Conservation (phyloP, 176 grass and related monocot species). For the Dendrocalamus sinicus region DNA sequence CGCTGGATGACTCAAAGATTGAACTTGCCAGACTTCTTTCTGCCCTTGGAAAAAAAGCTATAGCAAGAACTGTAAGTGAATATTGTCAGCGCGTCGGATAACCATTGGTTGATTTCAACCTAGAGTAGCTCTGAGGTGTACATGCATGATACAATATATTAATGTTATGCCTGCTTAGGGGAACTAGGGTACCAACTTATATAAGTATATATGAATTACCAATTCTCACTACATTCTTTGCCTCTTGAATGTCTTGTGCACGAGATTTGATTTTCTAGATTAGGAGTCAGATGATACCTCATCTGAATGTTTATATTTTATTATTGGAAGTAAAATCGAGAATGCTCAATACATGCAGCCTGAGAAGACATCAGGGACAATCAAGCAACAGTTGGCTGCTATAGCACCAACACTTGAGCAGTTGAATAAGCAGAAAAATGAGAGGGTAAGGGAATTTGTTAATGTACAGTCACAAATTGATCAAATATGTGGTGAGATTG, state of each 20-base stretch:
- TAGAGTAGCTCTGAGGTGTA: not conserved
- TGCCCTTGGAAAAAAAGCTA: constrained; percentile 88
- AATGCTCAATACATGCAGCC: constrained; percentile 55
- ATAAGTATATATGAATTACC: not conserved
- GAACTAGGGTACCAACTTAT: not conserved
- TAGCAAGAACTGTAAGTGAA: constrained; percentile 77
- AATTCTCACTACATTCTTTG: not conserved
- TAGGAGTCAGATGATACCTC: not conserved
- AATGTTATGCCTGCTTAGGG: constrained; percentile 9
- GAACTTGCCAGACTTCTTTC: constrained; percentile 90
- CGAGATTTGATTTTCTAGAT: constrained; percentile 6
- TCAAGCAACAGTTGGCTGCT: constrained; percentile 91
- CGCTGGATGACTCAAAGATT: constrained; percentile 90
- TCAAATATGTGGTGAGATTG: constrained; percentile 90
- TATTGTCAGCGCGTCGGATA: not conserved
- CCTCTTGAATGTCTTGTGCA: constrained; percentile 2
- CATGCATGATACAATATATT: not conserved
- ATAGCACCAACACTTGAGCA: constrained; percentile 85
- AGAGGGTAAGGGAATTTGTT: constrained; percentile 77
- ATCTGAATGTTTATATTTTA: not conserved
- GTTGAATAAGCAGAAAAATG: constrained; percentile 83
- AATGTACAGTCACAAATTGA: constrained; percentile 84
- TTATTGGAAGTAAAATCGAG: constrained; percentile 23
- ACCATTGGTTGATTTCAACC: constrained; percentile 16
- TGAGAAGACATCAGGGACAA: constrained; percentile 90